phyloP scores from a whole-genome alignment of 1,139 yeast genomes.

The Neolecta irregularis region DNA sequence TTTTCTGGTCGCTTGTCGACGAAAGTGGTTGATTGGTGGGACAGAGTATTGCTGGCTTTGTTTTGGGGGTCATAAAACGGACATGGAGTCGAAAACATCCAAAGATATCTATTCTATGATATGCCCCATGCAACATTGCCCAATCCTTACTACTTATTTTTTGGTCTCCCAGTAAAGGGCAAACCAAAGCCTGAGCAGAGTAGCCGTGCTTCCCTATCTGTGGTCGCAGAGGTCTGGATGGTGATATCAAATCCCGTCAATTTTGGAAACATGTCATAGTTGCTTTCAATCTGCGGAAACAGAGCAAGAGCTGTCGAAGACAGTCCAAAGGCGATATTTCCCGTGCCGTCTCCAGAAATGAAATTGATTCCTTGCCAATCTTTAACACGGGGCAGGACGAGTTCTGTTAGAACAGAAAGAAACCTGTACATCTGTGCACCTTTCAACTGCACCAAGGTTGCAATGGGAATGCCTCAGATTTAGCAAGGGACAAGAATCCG shows the following conservation, averaged over 20 bases:
- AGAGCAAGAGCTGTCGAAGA: constrained; percentile 58
- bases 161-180: too few relatives aligned
- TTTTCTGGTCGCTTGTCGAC: too few relatives aligned
- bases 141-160: too few relatives aligned
- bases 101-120: too few relatives aligned
- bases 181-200: constrained; percentile 5
- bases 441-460: constrained; percentile 63
- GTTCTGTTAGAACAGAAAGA: constrained; percentile 68
- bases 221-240: constrained; percentile 1
- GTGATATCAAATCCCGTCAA: constrained; percentile 1
- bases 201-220: constrained; percentile 2
- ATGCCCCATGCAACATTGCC: too few relatives aligned
- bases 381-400: constrained; percentile 86
- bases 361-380: constrained; percentile 67
- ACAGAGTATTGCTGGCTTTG: too few relatives aligned
- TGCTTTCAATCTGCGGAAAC: constrained; percentile 76
- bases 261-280: constrained; percentile 3
- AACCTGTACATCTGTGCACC: constrained; percentile 84
- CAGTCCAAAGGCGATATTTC: constrained; percentile 76
- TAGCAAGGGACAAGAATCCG: not conserved
- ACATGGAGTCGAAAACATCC: too few relatives aligned
- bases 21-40: too few relatives aligned
- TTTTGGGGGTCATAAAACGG: too few relatives aligned
- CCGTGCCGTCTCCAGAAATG: constrained; percentile 67
- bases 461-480: constrained; percentile 46